These are phyloP conservation scores for Agrostemma githago DNA, from an alignment of 148 eudicot species.

Conservation along the genomic window DNA sequence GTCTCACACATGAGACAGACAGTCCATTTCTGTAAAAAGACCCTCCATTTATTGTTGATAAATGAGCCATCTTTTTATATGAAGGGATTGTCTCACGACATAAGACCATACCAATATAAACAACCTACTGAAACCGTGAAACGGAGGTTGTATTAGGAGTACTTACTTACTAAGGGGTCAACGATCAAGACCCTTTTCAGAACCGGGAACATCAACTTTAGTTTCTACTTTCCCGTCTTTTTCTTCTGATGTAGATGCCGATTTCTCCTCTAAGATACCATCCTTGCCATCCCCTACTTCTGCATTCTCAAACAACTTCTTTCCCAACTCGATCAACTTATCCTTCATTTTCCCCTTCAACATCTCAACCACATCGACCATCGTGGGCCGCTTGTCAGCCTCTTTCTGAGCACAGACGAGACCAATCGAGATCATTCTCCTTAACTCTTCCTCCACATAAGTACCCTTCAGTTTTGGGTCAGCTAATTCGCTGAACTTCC, in stretches of 20 bases:
- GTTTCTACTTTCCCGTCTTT: slow-evolving; percentile 22
- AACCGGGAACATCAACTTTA: slow-evolving; percentile 12
- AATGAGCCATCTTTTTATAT: no score
- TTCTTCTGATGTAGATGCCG: slow-evolving; percentile 36
- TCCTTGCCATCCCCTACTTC: slow-evolving; percentile 21
- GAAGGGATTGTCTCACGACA: not conserved
- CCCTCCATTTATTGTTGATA: no score
- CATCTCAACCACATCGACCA: slow-evolving; percentile 69
- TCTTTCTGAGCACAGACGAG: slow-evolving; percentile 56
- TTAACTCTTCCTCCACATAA: slow-evolving; percentile 62
- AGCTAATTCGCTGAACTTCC: slow-evolving; percentile 56
- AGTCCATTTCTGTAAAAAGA: no score
- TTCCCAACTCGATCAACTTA: slow-evolving; percentile 45
- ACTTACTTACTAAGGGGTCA: slow-evolving; percentile 4
- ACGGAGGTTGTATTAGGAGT: slow-evolving; percentile 5
- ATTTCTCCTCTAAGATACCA: slow-evolving; percentile 18
- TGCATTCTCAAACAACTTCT: slow-evolving; percentile 40
- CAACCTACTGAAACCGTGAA: not conserved
- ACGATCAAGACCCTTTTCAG: slow-evolving; percentile 15
- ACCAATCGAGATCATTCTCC: slow-evolving; percentile 47
- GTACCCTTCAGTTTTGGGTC: slow-evolving; percentile 65
- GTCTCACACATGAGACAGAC: no score
- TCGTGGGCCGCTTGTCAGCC: slow-evolving; percentile 80
- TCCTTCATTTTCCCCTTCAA: slow-evolving; percentile 66
- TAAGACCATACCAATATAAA: no score